Evolutionary conservation across 2,329 filamentous ascomycete genomes (phyloP).

Genomic region (Fusarium anguioides): DNA sequence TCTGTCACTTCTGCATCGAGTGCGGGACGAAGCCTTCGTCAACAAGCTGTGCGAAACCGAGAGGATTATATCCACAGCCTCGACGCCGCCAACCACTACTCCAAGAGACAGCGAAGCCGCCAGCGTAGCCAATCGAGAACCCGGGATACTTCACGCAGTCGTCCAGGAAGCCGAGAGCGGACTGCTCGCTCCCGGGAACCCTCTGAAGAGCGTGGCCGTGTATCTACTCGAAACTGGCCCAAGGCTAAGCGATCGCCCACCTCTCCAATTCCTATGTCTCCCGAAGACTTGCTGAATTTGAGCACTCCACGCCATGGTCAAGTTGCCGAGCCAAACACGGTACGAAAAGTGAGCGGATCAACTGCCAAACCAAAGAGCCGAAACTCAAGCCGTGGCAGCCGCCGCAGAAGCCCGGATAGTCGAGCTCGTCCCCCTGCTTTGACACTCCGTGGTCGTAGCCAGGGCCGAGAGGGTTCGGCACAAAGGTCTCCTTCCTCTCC

Average conservation of each 20-base stretch:
- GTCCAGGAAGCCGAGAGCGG: conserved; percentile 61
- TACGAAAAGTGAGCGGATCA: conserved; percentile 56
- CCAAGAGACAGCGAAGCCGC: conserved; percentile 65
- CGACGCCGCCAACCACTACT: conserved; percentile 77
- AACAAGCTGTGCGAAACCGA: conserved; percentile 67
- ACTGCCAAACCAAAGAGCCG: conserved; percentile 55
- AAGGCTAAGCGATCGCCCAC: conserved; percentile 89
- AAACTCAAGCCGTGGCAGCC: conserved; percentile 61
- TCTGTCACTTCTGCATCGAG: conserved; percentile 68
- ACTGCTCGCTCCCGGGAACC: conserved; percentile 67
- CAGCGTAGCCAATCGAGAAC: conserved; percentile 63
- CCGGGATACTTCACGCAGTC: conserved; percentile 56
- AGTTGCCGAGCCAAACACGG: conserved; percentile 56
- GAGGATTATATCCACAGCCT: conserved; percentile 90
- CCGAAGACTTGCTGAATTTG: conserved; percentile 79
- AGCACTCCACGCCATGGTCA: conserved; percentile 58
- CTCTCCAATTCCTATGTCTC: conserved; percentile 94
- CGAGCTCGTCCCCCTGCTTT: conserved; percentile 55
- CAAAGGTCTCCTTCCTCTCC: conserved; percentile 83
- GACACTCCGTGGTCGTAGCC: conserved; percentile 71
- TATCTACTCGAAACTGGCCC: conserved; percentile 71
- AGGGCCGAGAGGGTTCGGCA: conserved; percentile 67
- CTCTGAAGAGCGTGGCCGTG: conserved; percentile 78
- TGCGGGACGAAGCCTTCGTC: conserved; percentile 61
- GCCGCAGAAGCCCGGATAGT: conserved; percentile 60